Base-by-base conservation (phyloP, 257 asterid genomes). In the Cinchona pubescens region DNA sequence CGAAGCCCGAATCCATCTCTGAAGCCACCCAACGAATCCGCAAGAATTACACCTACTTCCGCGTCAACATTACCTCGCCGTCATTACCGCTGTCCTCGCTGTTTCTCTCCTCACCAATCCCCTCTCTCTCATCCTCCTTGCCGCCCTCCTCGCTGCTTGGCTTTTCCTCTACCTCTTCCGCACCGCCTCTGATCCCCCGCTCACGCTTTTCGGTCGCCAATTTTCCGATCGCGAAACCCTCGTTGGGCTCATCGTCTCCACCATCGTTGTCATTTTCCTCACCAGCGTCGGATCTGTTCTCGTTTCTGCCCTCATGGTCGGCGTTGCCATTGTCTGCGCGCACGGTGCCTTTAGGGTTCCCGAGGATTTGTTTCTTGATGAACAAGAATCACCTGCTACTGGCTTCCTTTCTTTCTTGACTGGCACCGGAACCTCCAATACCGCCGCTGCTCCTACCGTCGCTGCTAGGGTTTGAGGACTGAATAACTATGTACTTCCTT, bases 201-300 rank as follows among this genome's bases (percentile, higher is more conserved):
- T 93, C 34, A 83, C 84, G 10, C 13, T 86, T 34, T 84, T 93
- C 70, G 96, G 96, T 32, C 96, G 98, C 29, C 96, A 89, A 29
- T 91, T 83, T 78, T 85, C 98, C 58, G 96, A 90, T 73, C 85
- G 89, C 34, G 98, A 93, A 83, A 90, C 97, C 32, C 89, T 93
- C 32, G 40, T 83, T 2, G 76, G 75, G 48, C 82, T 93, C 8
- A 45, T 89, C 19, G 76, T 77, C 21, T 82, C 94, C 3, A 84
- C 90, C 18, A 35, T 87, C 1, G 81, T 89, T 7, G 96, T 93
- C 2, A 53, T 93, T 75, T 93, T 93, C 75, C 87, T 93, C 38
- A 93, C 98, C 29, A 93, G 97, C 81, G 97, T 93, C 46, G 98
- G 98, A 82, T 86, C 96, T 27, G 92, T 93, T 46, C 90, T 93